Percentiles rank a stretch among this genome's conserved stretches.
These are phyloP conservation scores for Acacia pycnantha DNA, from an alignment of 331 rosid species.

Conservation along the genomic window DNA sequence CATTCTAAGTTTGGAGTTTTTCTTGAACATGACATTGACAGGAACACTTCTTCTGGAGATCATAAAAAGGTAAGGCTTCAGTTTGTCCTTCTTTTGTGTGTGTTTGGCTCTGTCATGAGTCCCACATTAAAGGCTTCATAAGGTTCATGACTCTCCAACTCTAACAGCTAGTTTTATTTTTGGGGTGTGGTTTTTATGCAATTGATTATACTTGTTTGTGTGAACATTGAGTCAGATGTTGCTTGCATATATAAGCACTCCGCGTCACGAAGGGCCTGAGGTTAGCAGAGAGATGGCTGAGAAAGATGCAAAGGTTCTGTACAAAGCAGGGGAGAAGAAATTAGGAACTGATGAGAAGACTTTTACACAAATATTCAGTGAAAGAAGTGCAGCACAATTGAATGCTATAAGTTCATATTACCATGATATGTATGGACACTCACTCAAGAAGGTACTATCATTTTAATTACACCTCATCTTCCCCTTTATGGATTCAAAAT, in stretches of 20 bases:
- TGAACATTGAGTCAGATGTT: slow-evolving; percentile 47
- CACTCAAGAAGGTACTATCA: slow-evolving; percentile 65
- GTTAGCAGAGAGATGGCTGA: slow-evolving; percentile 44
- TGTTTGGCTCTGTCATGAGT: neutral
- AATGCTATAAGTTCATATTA: slow-evolving; percentile 52
- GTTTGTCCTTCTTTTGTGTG: neutral
- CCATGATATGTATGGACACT: slow-evolving; percentile 44
- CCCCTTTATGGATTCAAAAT: neutral
- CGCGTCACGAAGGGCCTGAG: slow-evolving; percentile 70
- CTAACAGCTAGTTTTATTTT: neutral
- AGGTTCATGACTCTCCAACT: neutral
- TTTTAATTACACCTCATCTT: neutral
- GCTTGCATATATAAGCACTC: slow-evolving; percentile 57
- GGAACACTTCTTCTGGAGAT: slow-evolving; percentile 48
- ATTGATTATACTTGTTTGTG: slow-evolving; percentile 4
- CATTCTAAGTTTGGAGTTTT: slow-evolving; percentile 44
- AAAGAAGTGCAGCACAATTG: slow-evolving; percentile 69
- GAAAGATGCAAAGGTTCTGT: slow-evolving; percentile 56
- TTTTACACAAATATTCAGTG: slow-evolving; percentile 58
- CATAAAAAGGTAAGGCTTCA: slow-evolving; percentile 57
- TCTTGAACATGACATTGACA: slow-evolving; percentile 60
- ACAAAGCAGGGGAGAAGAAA: slow-evolving; percentile 77
- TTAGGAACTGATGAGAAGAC: slow-evolving; percentile 76
- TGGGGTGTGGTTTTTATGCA: neutral
- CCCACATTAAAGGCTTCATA: too few species aligned